These are phyloP conservation scores for Penicillium oxalicum DNA, from an alignment of 2,329 filamentous ascomycete genomes.

Conservation along the genomic window DNA sequence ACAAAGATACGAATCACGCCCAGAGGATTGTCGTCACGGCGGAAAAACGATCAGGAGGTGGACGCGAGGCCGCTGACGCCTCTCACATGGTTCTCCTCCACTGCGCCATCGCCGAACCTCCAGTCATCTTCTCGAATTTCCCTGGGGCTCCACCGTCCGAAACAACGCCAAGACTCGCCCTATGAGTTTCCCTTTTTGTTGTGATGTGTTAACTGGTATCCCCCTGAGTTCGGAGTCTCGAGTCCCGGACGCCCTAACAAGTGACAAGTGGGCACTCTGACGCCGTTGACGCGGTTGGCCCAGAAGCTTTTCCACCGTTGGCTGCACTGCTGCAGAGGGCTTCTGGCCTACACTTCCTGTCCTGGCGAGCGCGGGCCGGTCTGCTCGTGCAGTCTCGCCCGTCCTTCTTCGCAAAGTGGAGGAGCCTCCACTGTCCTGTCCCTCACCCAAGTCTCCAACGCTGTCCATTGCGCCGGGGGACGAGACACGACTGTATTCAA, in stretches of 20 bases:
- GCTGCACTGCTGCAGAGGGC: not conserved
- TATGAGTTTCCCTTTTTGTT: no score
- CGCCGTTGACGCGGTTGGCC: no score
- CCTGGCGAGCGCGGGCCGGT: not conserved
- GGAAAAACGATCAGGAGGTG: not conserved
- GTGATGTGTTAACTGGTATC: no score
- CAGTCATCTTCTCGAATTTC: conserved; percentile 5
- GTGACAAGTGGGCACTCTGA: not conserved
- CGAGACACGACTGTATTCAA: not conserved
- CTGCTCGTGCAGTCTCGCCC: not conserved
- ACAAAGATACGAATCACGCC: no score
- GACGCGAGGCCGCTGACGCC: not conserved
- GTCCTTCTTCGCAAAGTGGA: not conserved
- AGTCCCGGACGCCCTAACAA: conserved; percentile 6
- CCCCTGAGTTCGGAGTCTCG: not conserved
- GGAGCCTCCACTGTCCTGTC: conserved; percentile 4
- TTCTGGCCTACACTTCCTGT: not conserved
- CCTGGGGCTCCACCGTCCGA: conserved; percentile 16
- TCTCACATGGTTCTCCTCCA: not conserved
- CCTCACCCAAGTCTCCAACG: conserved; percentile 4
- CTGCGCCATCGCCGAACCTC: not conserved
- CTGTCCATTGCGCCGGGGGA: not conserved
- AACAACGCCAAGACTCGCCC: conserved; percentile 20
- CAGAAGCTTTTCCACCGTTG: not conserved
- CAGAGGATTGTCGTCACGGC: not conserved